These are phyloP conservation scores for Ceratopteris richardii DNA, from an alignment of 75 land plant genomes.

Conservation along the genomic window DNA sequence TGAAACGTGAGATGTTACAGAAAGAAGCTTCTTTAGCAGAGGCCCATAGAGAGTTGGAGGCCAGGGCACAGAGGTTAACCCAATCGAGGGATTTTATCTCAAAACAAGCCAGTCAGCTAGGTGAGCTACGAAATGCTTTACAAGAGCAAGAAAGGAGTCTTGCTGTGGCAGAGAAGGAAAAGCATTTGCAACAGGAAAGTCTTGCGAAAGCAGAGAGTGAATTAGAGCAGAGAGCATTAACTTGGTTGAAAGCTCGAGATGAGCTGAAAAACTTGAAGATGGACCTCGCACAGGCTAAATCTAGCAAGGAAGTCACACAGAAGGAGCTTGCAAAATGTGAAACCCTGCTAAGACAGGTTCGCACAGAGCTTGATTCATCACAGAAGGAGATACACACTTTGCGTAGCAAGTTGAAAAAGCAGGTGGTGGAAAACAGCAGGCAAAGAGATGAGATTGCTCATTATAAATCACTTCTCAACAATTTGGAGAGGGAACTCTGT, in stretches of 20 bases:
- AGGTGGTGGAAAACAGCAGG: constrained; percentile 34
- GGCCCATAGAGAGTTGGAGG: constrained; percentile 27
- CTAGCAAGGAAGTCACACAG: constrained; percentile 24
- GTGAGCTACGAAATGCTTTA: constrained; percentile 32
- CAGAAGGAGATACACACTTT: constrained; percentile 46
- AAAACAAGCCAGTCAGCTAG: constrained; percentile 42
- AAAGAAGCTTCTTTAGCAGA: constrained; percentile 42
- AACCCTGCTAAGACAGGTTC: constrained; percentile 51
- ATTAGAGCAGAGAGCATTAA: constrained; percentile 44
- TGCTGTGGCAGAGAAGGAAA: constrained; percentile 16
- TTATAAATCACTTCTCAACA: constrained; percentile 27
- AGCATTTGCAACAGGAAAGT: constrained; percentile 39
- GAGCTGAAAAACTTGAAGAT: constrained; percentile 42
- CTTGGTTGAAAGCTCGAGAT: constrained; percentile 57
- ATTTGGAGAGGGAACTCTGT: constrained; percentile 36
- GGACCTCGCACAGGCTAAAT: constrained; percentile 29
- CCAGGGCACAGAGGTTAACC: constrained; percentile 35
- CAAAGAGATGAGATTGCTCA: constrained; percentile 46
- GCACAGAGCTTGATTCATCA: constrained; percentile 52
- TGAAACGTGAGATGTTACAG: constrained; percentile 38
- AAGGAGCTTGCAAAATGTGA: constrained; percentile 45
- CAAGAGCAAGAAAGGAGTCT: constrained; percentile 46
- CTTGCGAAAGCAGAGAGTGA: constrained; percentile 46
- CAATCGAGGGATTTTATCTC: constrained; percentile 49
- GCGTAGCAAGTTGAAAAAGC: constrained; percentile 38